A percentile compares a stretch with the other conserved stretches of the same genome.
Evolutionary conservation across 805 yeast species (phyloP).

Genomic region (Suhomyces sp.): DNA sequence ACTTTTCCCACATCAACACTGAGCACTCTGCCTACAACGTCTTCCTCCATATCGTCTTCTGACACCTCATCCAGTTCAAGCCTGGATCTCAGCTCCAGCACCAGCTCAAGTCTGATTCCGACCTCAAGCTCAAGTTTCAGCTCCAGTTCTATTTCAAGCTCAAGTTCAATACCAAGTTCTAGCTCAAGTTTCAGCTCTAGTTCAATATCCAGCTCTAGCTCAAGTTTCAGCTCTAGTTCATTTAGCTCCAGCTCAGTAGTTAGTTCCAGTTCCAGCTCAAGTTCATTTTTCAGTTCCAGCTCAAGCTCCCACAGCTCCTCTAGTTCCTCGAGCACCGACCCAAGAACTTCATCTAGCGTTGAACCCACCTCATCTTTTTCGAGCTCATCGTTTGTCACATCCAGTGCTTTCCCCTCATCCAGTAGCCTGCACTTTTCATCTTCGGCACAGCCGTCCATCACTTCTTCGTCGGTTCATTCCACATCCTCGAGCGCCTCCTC

Average conservation of each 20-base stretch:
- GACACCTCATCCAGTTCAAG: not conserved
- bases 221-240: conserved; percentile 1
- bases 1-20: conserved; percentile 1
- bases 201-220: not conserved
- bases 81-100: no score
- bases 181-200: not conserved
- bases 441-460: conserved; percentile 1
- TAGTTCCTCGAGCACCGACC: not conserved
- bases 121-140: not conserved
- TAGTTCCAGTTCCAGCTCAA: not conserved
- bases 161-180: not conserved
- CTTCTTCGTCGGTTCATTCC: not conserved
- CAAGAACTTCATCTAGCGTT: not conserved
- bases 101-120: not conserved
- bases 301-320: not conserved
- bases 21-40: not conserved
- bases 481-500: conserved; percentile 1
- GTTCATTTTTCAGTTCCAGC: conserved; percentile 2
- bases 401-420: conserved; percentile 2
- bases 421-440: conserved; percentile 4
- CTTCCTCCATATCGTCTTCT: not conserved
- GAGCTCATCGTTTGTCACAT: not conserved
- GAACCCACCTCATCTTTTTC: conserved; percentile 4
- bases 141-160: conserved; percentile 1
- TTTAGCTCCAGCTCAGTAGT: not conserved